Percentiles rank a stretch among this genome's conserved stretches.
Conservation (phyloP, 441 rosid genomes). For the Sinapis alba region DNA sequence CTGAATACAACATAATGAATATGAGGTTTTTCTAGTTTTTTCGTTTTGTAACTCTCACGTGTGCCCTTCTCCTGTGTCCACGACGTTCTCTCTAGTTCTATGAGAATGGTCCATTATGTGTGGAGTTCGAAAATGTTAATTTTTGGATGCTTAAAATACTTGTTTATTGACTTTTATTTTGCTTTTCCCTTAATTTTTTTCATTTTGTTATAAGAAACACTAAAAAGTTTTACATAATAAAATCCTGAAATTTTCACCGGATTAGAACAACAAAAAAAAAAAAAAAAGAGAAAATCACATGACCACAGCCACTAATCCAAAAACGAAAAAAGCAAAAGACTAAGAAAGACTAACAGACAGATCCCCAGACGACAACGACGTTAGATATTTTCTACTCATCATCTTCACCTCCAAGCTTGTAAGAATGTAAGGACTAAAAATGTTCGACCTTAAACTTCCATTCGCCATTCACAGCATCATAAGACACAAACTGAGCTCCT, state of each 20-base stretch:
- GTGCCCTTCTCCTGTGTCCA: neutral
- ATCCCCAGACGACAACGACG: neutral
- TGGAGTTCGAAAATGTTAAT: neutral
- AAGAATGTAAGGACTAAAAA: conserved; percentile 79
- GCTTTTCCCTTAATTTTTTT: neutral
- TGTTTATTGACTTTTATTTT: no score
- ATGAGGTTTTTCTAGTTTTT: neutral
- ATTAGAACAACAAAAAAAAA: neutral
- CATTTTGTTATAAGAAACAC: neutral
- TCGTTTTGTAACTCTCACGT: neutral
- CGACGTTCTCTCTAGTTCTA: neutral
- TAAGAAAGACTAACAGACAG: neutral
- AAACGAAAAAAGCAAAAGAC: neutral
- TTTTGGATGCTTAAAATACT: no score
- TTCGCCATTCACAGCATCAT: conserved; percentile 77
- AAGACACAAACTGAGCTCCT: conserved; percentile 90
- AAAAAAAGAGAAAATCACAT: neutral
- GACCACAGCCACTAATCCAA: neutral
- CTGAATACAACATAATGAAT: neutral
- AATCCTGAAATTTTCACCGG: neutral
- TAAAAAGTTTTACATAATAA: neutral
- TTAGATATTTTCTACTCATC: conserved; percentile 8
- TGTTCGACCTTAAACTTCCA: conserved; percentile 93
- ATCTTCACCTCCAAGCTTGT: conserved; percentile 62
- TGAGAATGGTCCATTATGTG: neutral